Evolutionary conservation across 495 filamentous ascomycete genomes (phyloP).

Genomic region (Chaetomium cochliodes): DNA sequence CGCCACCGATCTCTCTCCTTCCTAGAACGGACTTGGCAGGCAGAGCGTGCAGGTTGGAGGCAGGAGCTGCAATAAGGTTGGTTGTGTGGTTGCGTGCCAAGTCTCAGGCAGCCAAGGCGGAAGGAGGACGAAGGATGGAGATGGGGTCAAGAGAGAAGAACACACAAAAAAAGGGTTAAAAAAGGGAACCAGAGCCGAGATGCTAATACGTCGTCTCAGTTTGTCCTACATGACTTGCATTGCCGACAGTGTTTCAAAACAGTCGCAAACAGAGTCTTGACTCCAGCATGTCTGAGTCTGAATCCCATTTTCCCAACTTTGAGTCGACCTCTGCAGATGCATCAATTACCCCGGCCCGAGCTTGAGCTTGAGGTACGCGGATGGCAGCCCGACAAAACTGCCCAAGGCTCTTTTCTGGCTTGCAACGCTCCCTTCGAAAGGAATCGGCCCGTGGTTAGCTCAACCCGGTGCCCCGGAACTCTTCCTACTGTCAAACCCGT

Average conservation of each 20-base stretch:
- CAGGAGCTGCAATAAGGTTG: no score
- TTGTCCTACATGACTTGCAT: not conserved
- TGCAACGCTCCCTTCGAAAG: conserved; percentile 2
- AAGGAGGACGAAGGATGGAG: not conserved
- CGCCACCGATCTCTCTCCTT: conserved; percentile 5
- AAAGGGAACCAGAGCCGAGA: not conserved
- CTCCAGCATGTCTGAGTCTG: not conserved
- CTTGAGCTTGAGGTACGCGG: no score
- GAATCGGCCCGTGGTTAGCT: conserved; percentile 7
- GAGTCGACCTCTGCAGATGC: no score
- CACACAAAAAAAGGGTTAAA: not conserved
- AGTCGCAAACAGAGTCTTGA: not conserved
- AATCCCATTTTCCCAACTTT: no score
- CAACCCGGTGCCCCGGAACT: not conserved
- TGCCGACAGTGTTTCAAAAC: not conserved
- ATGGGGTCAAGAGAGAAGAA: not conserved
- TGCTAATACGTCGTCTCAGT: not conserved
- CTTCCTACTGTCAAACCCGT: not conserved
- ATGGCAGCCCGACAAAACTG: not conserved
- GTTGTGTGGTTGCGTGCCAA: not conserved
- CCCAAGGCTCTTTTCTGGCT: not conserved
- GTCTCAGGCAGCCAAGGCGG: not conserved
- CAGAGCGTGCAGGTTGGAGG: not conserved
- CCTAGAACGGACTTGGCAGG: not conserved
- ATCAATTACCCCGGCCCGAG: no score